Percentiles rank a stretch among this genome's conserved stretches.
phyloP scores from a whole-genome alignment of 164 flowering plant species.

The Pachysandra terminalis region DNA sequence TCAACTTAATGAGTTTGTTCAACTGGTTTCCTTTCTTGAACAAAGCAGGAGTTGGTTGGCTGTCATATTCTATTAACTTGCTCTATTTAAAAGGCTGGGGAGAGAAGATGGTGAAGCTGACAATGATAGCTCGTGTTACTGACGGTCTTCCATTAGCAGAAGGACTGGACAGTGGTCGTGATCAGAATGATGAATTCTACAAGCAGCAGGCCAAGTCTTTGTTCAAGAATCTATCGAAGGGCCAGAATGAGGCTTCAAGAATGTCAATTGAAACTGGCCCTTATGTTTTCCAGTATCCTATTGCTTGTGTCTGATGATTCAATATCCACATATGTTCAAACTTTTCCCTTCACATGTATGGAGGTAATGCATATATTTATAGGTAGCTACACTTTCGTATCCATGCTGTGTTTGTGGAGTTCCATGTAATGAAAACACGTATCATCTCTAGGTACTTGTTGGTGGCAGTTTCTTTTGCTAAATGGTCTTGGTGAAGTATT shows the following conservation, averaged over 20 bases:
- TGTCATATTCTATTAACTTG: background rate
- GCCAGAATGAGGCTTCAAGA: constrained; percentile 76
- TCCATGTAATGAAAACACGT: background rate
- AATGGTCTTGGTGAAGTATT: no score
- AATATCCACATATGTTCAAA: background rate
- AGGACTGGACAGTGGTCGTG: constrained; percentile 80
- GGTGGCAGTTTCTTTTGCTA: background rate
- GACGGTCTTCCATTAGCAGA: constrained; percentile 86
- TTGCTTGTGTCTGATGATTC: constrained; percentile 9
- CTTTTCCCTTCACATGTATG: background rate
- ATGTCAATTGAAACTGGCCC: constrained; percentile 90
- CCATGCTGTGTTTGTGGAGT: background rate
- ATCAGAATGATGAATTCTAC: constrained; percentile 55
- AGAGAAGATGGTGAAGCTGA: constrained; percentile 75
- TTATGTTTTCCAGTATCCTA: constrained; percentile 81
- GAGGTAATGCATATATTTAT: background rate
- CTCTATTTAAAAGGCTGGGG: background rate
- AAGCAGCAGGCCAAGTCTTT: constrained; percentile 74
- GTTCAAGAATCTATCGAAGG: constrained; percentile 66
- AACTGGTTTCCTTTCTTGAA: background rate
- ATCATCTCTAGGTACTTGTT: no score
- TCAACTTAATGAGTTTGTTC: background rate
- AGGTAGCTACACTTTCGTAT: background rate
- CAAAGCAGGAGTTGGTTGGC: background rate
- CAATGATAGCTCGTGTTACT: constrained; percentile 86